Percentiles rank a stretch among this genome's conserved stretches.
Evolutionary conservation across 148 eudicot species (phyloP).

Genomic region (Rhododendron ovatum): DNA sequence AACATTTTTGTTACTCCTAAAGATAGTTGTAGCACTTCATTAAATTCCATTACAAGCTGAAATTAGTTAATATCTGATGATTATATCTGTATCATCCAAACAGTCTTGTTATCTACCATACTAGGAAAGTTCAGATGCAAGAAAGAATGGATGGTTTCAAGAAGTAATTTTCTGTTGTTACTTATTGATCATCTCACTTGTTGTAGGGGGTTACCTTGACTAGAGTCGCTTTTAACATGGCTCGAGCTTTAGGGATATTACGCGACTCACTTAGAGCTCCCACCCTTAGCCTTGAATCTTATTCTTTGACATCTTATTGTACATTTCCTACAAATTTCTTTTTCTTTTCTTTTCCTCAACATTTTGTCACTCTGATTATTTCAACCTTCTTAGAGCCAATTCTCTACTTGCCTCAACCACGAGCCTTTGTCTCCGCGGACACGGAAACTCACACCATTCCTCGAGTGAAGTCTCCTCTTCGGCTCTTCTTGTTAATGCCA

Average conservation of each 20-base stretch:
- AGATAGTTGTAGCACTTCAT: slow-evolving; percentile 6
- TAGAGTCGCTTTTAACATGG: neutral
- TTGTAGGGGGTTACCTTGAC: neutral
- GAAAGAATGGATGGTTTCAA: slow-evolving; percentile 10
- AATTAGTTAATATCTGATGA: neutral
- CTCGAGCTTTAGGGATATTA: neutral
- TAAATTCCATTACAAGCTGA: neutral
- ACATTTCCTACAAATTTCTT: neutral
- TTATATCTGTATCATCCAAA: slow-evolving; percentile 9
- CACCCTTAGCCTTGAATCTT: neutral
- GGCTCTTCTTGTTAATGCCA: neutral
- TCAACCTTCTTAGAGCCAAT: neutral
- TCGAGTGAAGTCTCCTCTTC: neutral
- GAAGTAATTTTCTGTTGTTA: neutral
- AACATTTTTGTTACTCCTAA: neutral
- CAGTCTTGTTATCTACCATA: neutral
- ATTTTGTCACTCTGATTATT: neutral
- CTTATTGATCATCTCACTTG: neutral
- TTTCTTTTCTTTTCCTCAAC: neutral
- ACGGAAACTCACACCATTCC: neutral
- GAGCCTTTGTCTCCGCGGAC: neutral
- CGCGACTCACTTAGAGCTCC: neutral
- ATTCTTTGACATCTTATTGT: neutral
- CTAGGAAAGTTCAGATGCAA: slow-evolving; percentile 1
- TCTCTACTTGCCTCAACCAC: neutral